These are phyloP conservation scores for Lactarius pseudohatsudake DNA, from an alignment of 768 basidiomycete genomes.

Conservation along the genomic window DNA sequence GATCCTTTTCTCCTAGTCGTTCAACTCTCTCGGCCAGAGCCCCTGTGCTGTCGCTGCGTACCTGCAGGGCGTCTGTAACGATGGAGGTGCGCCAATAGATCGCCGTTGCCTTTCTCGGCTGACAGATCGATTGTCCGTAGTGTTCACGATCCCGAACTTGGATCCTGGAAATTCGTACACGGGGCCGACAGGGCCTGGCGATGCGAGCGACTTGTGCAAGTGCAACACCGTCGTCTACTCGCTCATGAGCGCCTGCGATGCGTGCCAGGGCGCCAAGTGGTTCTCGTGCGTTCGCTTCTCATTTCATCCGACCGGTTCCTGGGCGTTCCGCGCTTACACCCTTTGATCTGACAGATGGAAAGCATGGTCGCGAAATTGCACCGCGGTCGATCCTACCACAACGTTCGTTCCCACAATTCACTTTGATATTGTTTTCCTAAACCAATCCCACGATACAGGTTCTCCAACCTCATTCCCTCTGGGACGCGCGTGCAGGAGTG, in stretches of 20 bases:
- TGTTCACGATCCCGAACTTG: conserved; percentile 6
- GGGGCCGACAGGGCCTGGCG: conserved; percentile 28
- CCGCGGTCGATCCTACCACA: background rate
- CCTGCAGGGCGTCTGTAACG: conserved; percentile 13
- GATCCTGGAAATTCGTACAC: conserved; percentile 4
- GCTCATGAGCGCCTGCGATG: conserved; percentile 38
- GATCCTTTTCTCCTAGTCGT: background rate
- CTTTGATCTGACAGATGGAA: conserved; percentile 1
- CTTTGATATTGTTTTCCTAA: background rate
- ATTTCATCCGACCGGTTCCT: background rate
- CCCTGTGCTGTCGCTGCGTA: conserved; percentile 10
- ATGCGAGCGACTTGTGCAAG: conserved; percentile 33
- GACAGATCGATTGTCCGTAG: background rate
- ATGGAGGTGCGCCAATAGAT: conserved; percentile 14
- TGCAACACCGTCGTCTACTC: conserved; percentile 39
- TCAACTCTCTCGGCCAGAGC: conserved; percentile 15
- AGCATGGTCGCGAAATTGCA: conserved; percentile 2
- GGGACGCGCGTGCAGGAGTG: conserved; percentile 15
- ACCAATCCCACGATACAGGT: background rate
- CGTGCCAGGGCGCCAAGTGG: conserved; percentile 33
- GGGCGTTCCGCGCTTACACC: background rate
- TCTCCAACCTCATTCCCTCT: conserved; percentile 4
- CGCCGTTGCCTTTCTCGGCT: background rate
- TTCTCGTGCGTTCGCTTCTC: conserved; percentile 26
- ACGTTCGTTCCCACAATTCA: conserved; percentile 2